Evolutionary conservation across 305 asterid species (phyloP).

Genomic region (Fraxinus velutina): DNA sequence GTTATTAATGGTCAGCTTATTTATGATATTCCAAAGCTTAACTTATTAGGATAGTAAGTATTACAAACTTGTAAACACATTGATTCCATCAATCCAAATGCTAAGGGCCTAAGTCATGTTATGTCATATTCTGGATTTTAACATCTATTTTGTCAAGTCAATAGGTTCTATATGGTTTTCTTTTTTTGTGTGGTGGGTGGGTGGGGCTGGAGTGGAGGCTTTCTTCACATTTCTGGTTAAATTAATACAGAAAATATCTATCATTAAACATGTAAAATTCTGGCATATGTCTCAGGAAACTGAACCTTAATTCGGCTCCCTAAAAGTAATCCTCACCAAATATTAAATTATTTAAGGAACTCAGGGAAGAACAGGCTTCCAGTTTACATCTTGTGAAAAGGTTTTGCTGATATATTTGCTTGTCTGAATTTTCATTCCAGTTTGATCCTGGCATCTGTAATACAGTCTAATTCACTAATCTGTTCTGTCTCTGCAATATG

Average conservation of each 20-base stretch:
- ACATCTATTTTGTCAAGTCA: not conserved
- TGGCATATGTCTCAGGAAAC: not conserved
- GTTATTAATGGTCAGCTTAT: not conserved
- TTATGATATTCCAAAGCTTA: not conserved
- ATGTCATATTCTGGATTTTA: not conserved
- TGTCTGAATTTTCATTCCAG: not conserved
- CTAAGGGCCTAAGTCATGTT: not conserved
- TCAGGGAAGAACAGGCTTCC: not conserved
- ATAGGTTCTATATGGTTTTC: not conserved
- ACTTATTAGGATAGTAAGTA: not conserved
- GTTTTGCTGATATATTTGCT: slow-evolving; percentile 1
- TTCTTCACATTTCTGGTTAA: not conserved
- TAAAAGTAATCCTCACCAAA: not conserved
- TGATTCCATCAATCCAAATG: not conserved
- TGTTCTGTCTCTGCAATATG: slow-evolving; percentile 20
- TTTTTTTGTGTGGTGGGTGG: not conserved
- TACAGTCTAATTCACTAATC: slow-evolving; percentile 18
- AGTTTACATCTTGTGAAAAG: not conserved
- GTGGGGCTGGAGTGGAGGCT: not conserved
- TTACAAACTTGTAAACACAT: not conserved
- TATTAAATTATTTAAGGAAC: not conserved
- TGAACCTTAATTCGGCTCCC: not conserved
- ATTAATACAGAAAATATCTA: not conserved
- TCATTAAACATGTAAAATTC: not conserved
- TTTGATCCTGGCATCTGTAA: slow-evolving; percentile 16